These are phyloP conservation scores for Anacardium occidentale DNA, from an alignment of 345 rosid genomes.

Conservation along the genomic window DNA sequence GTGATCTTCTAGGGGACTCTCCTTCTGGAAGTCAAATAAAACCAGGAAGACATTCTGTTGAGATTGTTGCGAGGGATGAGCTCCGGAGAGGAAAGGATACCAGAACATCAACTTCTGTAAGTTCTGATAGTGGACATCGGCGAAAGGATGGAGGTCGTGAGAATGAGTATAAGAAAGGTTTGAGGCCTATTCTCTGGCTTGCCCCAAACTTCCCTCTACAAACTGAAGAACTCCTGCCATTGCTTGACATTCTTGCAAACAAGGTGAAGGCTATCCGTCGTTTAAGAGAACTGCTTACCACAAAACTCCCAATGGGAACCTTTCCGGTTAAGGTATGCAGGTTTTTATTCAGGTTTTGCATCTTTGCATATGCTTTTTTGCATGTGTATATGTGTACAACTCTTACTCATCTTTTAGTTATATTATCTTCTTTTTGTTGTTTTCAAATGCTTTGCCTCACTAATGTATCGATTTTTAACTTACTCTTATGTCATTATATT, in stretches of 20 bases:
- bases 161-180: constrained; percentile 87
- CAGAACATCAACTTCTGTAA: constrained; percentile 43
- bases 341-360: constrained; percentile 1
- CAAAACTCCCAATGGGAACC: constrained; percentile 89
- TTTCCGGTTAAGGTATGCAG: constrained; percentile 91
- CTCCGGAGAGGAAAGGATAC: constrained; percentile 57
- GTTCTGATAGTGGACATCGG: constrained; percentile 44
- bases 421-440: not conserved
- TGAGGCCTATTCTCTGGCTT: constrained; percentile 95
- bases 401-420: not conserved
- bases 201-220: constrained; percentile 80
- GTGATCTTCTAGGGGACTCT: constrained; percentile 70
- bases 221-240: constrained; percentile 90
- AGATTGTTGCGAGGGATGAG: constrained; percentile 61
- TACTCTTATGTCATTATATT: not conserved
- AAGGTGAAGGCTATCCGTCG: constrained; percentile 98
- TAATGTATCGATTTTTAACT: not conserved
- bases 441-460: constrained; percentile 6
- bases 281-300: constrained; percentile 86
- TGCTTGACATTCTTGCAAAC: constrained; percentile 97
- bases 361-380: not conserved
- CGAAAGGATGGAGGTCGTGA: constrained; percentile 68
- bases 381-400: not conserved
- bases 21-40: constrained; percentile 58
- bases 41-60: constrained; percentile 86